Percentiles rank a stretch among this genome's conserved stretches.
phyloP scores from a whole-genome alignment of 257 asterid genomes.

The Solanum medicagineum region DNA sequence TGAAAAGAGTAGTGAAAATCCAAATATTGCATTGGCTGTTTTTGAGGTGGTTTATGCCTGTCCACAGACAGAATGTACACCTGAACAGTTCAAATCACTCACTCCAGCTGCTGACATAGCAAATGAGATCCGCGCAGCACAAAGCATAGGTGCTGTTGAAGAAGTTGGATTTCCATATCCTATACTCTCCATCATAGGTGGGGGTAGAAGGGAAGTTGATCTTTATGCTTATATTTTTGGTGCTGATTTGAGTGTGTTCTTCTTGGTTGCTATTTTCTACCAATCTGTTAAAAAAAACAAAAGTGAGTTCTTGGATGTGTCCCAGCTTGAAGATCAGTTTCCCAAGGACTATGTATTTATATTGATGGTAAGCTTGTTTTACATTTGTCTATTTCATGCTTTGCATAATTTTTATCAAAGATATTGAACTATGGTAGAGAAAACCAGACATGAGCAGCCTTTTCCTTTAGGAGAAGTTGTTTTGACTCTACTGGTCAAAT shows the following conservation, averaged over 20 bases:
- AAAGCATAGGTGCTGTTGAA: conserved; percentile 34
- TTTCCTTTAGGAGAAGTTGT: not conserved
- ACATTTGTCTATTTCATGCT: not conserved
- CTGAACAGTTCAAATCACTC: conserved; percentile 60
- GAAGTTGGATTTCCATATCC: conserved; percentile 73
- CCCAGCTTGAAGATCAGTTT: conserved; percentile 98
- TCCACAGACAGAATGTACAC: conserved; percentile 44
- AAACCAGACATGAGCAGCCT: not conserved
- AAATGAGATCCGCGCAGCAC: conserved; percentile 64
- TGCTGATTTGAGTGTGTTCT: conserved; percentile 86
- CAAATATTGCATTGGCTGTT: conserved; percentile 67
- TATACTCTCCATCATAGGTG: conserved; percentile 78
- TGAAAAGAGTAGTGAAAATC: conserved; percentile 59
- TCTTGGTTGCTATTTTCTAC: conserved; percentile 87
- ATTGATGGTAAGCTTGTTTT: conserved; percentile 58
- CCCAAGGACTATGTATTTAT: conserved; percentile 87
- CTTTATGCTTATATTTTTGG: conserved; percentile 93
- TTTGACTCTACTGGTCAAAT: not conserved
- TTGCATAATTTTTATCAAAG: not conserved
- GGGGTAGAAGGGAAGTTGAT: conserved; percentile 93
- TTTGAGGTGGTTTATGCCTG: conserved; percentile 90
- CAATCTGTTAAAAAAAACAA: conserved; percentile 84
- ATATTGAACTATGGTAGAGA: not conserved
- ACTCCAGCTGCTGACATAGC: conserved; percentile 98
- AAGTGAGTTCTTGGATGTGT: conserved; percentile 84